Conservation (phyloP, 129 eudicot species). For the Mikania micrantha region DNA sequence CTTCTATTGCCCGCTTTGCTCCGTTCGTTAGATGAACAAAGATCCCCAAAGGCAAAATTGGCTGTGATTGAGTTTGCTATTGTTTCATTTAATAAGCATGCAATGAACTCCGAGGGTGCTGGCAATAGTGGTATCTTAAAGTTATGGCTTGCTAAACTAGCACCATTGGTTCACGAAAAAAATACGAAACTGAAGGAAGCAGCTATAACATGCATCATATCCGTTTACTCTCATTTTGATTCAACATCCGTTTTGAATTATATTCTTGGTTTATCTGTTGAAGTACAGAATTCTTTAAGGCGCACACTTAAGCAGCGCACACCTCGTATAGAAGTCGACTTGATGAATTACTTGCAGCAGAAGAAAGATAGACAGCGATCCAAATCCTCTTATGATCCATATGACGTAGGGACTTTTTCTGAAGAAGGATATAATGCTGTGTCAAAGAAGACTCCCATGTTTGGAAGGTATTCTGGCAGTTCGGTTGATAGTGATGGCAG, state of each 20-base stretch:
- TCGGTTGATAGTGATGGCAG: slow-evolving; percentile 80
- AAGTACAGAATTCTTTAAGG: slow-evolving; percentile 88
- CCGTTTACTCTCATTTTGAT: slow-evolving; percentile 85
- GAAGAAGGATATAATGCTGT: slow-evolving; percentile 79
- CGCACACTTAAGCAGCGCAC: slow-evolving; percentile 90
- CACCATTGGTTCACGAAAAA: slow-evolving; percentile 83
- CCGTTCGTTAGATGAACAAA: slow-evolving; percentile 90
- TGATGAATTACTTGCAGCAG: slow-evolving; percentile 88
- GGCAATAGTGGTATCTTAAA: slow-evolving; percentile 71
- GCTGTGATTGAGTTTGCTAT: slow-evolving; percentile 90
- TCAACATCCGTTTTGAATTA: slow-evolving; percentile 66
- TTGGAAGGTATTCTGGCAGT: slow-evolving; percentile 77
- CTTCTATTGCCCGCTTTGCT: slow-evolving; percentile 75
- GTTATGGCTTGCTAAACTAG: slow-evolving; percentile 87
- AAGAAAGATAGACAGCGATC: slow-evolving; percentile 82
- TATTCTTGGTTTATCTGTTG: slow-evolving; percentile 84
- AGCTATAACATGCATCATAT: slow-evolving; percentile 74
- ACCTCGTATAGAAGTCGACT: slow-evolving; percentile 96
- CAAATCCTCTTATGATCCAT: slow-evolving; percentile 75
- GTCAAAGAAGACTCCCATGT: slow-evolving; percentile 55
- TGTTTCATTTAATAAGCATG: slow-evolving; percentile 72
- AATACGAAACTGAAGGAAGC: slow-evolving; percentile 86
- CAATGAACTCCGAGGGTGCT: slow-evolving; percentile 71
- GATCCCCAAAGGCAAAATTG: slow-evolving; percentile 92
- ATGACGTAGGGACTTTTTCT: slow-evolving; percentile 77